Conservation (phyloP, 176 grass and related monocot species). For the Cenchrus americanus region DNA sequence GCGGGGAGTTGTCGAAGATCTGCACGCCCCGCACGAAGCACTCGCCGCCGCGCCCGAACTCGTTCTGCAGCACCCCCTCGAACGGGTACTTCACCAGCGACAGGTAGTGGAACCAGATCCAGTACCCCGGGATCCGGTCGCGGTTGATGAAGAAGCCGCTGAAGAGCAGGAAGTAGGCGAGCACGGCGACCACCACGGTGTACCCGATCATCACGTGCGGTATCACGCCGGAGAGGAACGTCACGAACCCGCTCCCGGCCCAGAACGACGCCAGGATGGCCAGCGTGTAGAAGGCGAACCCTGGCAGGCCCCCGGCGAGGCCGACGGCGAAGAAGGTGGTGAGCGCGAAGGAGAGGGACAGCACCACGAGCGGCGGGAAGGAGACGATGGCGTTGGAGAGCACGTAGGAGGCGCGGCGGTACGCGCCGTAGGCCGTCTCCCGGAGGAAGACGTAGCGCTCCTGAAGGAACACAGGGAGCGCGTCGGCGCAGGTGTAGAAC, state of each 20-base stretch:
- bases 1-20: conserved; percentile 88
- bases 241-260: conserved; percentile 89
- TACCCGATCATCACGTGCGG: conserved; percentile 91
- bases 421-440: conserved; percentile 95
- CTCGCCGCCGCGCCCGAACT: conserved; percentile 68
- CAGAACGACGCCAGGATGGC: conserved; percentile 84
- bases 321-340: conserved; percentile 94
- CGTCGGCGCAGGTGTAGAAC: conserved; percentile 97
- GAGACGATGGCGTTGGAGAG: conserved; percentile 86
- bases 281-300: conserved; percentile 79
- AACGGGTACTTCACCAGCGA: conserved; percentile 92
- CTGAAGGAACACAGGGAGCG: conserved; percentile 89
- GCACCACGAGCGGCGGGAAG: conserved; percentile 82
- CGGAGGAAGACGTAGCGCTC: conserved; percentile 88
- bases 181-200: conserved; percentile 78
- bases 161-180: conserved; percentile 96
- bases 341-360: conserved; percentile 76
- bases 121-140: conserved; percentile 80
- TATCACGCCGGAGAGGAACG: conserved; percentile 89
- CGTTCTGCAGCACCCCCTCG: conserved; percentile 91
- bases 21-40: conserved; percentile 77
- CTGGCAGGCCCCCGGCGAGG: conserved; percentile 64
- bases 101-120: conserved; percentile 98
- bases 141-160: conserved; percentile 95
- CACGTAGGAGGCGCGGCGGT: conserved; percentile 89